Conservation (phyloP, 225 moss, liverwort and hornwort species). For the Marchantia polymorpha region DNA sequence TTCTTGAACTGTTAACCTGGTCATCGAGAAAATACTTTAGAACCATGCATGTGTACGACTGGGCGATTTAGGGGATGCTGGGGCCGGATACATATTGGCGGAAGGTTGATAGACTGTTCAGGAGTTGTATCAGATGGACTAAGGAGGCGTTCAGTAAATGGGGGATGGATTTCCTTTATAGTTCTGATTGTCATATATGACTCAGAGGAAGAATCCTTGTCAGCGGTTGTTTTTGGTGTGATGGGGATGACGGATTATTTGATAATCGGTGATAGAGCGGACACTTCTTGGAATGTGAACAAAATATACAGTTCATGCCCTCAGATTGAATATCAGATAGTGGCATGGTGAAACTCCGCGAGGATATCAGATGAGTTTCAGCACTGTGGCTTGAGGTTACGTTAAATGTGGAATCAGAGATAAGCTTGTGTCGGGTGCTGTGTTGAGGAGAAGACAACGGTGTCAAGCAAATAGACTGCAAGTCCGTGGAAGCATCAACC, state of each 20-base stretch:
- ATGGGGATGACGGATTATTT: background rate
- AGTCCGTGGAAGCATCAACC: no score
- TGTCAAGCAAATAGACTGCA: no score
- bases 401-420: no score
- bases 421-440: no score
- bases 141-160: background rate
- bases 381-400: no score
- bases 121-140: background rate
- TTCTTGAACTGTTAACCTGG: background rate
- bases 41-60: no score
- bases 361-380: no score
- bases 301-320: no score
- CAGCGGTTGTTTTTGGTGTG: background rate
- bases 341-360: no score
- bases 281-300: background rate
- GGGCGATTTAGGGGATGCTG: background rate
- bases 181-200: background rate
- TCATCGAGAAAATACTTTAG: no score
- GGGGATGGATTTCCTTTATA: background rate
- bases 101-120: background rate
- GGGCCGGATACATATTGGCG: background rate
- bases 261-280: background rate
- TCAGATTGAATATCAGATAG: no score
- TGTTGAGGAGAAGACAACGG: no score
- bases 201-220: background rate